Conservation (phyloP, 352 stramenopile genomes). For the Pythium plurisporium region DNA sequence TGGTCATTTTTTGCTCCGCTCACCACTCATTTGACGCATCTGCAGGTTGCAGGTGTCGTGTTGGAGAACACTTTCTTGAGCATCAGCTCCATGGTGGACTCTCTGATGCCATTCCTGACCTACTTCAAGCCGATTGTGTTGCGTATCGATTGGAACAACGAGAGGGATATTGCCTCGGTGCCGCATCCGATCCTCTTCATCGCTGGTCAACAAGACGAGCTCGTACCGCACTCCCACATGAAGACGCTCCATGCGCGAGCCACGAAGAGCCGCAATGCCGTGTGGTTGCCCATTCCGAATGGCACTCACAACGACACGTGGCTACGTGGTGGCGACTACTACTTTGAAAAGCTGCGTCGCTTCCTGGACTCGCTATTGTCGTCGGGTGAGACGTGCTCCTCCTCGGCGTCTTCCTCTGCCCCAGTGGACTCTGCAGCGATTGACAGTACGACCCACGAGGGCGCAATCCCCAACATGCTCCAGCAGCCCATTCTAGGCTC, state of each 20-base stretch:
- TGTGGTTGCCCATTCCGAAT: slow-evolving; percentile 80
- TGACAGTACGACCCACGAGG: slow-evolving; percentile 28
- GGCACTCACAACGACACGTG: slow-evolving; percentile 95
- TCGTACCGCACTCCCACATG: slow-evolving; percentile 92
- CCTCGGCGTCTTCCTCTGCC: slow-evolving; percentile 13
- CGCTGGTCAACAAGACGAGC: slow-evolving; percentile 84
- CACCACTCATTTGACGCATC: too few relatives aligned
- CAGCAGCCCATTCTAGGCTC: slow-evolving; percentile 53
- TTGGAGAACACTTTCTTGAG: slow-evolving; percentile 95
- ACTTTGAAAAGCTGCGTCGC: slow-evolving; percentile 65
- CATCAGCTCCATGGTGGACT: slow-evolving; percentile 92
- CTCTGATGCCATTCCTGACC: slow-evolving; percentile 88
- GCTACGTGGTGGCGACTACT: slow-evolving; percentile 84
- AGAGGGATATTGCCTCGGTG: slow-evolving; percentile 51
- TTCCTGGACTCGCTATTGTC: slow-evolving; percentile 56
- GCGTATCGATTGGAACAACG: slow-evolving; percentile 89
- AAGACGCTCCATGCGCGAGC: slow-evolving; percentile 63
- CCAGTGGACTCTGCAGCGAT: background rate
- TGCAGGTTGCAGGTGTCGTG: slow-evolving; percentile 84
- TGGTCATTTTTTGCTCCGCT: too few relatives aligned
- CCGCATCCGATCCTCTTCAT: slow-evolving; percentile 89
- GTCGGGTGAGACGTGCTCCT: slow-evolving; percentile 16
- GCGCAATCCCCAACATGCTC: slow-evolving; percentile 66
- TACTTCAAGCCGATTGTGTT: slow-evolving; percentile 90
- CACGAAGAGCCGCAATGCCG: slow-evolving; percentile 34